phyloP scores from a whole-genome alignment of 2,329 filamentous ascomycete genomes.

The Arthrobotrys entomopaga region DNA sequence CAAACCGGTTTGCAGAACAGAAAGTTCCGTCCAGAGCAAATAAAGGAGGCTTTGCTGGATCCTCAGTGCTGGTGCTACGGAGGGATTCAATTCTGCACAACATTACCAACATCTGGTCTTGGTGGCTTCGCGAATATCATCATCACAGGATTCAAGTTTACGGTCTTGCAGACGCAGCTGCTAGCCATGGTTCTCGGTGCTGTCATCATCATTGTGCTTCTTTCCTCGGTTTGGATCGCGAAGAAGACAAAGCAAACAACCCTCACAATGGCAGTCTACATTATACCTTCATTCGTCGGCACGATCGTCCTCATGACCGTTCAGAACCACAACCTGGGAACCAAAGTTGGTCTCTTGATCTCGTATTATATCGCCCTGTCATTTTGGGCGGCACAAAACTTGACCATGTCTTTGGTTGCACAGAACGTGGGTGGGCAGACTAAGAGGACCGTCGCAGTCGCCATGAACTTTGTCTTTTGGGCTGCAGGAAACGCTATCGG shows the following conservation, averaged over 20 bases:
- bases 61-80: slow-evolving; percentile 74
- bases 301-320: slow-evolving; percentile 78
- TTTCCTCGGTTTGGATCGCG: slow-evolving; percentile 74
- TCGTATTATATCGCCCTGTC: slow-evolving; percentile 80
- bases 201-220: slow-evolving; percentile 76
- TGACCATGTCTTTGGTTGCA: slow-evolving; percentile 72
- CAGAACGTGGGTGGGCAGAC: slow-evolving; percentile 78
- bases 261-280: slow-evolving; percentile 72
- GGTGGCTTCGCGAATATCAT: slow-evolving; percentile 80
- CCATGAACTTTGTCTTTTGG: slow-evolving; percentile 77
- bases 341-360: slow-evolving; percentile 74
- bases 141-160: slow-evolving; percentile 75
- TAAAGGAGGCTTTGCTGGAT: slow-evolving; percentile 71
- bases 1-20: slow-evolving; percentile 61
- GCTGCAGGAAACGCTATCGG: slow-evolving; percentile 73
- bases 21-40: slow-evolving; percentile 67
- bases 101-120: slow-evolving; percentile 76
- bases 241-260: slow-evolving; percentile 76
- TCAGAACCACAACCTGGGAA: slow-evolving; percentile 68
- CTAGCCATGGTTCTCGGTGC: slow-evolving; percentile 79
- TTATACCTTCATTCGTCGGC: slow-evolving; percentile 75
- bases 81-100: slow-evolving; percentile 75
- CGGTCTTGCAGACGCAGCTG: slow-evolving; percentile 74
- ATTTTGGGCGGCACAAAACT: slow-evolving; percentile 79
- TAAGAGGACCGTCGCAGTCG: slow-evolving; percentile 75